A percentile compares a stretch with the other conserved stretches of the same genome.
These are phyloP conservation scores for Xylariaceae sp. DNA, from an alignment of 2,329 filamentous ascomycete genomes.

Conservation along the genomic window DNA sequence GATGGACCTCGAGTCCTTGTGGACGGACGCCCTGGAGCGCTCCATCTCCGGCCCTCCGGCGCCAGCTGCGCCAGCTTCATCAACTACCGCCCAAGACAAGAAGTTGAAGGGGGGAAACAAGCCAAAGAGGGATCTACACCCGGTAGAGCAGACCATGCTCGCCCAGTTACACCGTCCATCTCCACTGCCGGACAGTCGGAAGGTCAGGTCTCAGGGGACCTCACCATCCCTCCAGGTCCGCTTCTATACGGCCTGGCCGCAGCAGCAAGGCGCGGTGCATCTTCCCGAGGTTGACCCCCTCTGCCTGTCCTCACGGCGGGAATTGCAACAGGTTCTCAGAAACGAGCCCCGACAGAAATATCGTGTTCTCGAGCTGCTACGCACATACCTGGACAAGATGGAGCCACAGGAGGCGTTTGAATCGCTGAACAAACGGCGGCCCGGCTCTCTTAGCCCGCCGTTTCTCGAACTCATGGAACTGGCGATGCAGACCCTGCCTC, in stretches of 20 bases:
- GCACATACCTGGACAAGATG: slow-evolving; percentile 19
- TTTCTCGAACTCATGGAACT: slow-evolving; percentile 24
- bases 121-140: not conserved
- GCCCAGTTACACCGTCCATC: slow-evolving; percentile 12
- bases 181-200: slow-evolving; percentile 8
- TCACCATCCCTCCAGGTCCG: slow-evolving; percentile 16
- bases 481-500: slow-evolving; percentile 26
- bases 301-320: slow-evolving; percentile 11
- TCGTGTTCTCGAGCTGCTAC: slow-evolving; percentile 24
- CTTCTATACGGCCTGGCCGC: slow-evolving; percentile 20
- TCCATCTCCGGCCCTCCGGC: slow-evolving; percentile 7
- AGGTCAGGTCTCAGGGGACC: slow-evolving; percentile 8
- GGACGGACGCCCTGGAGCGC: slow-evolving; percentile 34
- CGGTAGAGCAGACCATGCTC: slow-evolving; percentile 11
- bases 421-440: slow-evolving; percentile 2
- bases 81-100: not conserved
- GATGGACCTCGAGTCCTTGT: slow-evolving; percentile 48
- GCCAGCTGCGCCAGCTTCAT: slow-evolving; percentile 2
- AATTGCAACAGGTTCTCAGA: slow-evolving; percentile 17
- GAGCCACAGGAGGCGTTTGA: slow-evolving; percentile 1
- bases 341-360: slow-evolving; percentile 23
- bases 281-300: slow-evolving; percentile 10
- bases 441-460: slow-evolving; percentile 3
- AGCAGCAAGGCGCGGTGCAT: not conserved
- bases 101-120: not conserved